Evolutionary conservation across 164 flowering plant genomes (phyloP), one percentile per base, ranked within the genome.

Genomic region (Dillenia turbinata): DNA sequence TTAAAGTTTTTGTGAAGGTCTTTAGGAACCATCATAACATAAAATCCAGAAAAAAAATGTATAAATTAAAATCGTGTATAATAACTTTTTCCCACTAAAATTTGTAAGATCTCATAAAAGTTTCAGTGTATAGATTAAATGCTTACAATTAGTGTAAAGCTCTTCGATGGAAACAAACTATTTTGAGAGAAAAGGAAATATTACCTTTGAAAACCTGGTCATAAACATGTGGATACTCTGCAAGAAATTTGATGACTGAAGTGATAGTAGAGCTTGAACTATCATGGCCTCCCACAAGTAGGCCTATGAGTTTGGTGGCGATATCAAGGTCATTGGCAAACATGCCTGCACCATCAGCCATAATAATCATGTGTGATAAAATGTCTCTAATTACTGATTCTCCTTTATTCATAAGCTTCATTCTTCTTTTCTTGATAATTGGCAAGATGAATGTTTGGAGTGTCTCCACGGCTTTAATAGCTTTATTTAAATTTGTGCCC

Each of bases 241-340:
- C 81, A 13, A 82, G 83, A 54, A 58, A 79, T 57, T 84, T 84
- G 57, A 86, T 67, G 8, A 82, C 26, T 56, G 78, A 80, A 33
- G 84, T 72, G 15, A 80, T 74, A 14, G 80, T 71, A 26, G 80
- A 71, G 60, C 84, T 84, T 15, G 84, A 75, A 1, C 81, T 82
- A 62, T 82, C 87, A 58, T 79, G 81, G 24, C 88, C 87, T 8
- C 79, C 88, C 22, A 86, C 71, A 10, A 86, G 64, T 50, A 86
- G 49, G 8, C 79, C 78, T 9, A 86, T 56, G 9, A 86, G 82
- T 71, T 82, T 86, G 47, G 77, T 79, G 11, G 85, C 81, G 1
- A 86, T 72, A 47, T 80, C 91, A 13, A 47, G 1, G 15, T 85
- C 90, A 4, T 14, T 54, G 85, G 83, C 73, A 49, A 54, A 63